A percentile compares a stretch with the other conserved stretches of the same genome.
phyloP scores from a whole-genome alignment of 164 flowering plant genomes.

The Pachysandra terminalis region DNA sequence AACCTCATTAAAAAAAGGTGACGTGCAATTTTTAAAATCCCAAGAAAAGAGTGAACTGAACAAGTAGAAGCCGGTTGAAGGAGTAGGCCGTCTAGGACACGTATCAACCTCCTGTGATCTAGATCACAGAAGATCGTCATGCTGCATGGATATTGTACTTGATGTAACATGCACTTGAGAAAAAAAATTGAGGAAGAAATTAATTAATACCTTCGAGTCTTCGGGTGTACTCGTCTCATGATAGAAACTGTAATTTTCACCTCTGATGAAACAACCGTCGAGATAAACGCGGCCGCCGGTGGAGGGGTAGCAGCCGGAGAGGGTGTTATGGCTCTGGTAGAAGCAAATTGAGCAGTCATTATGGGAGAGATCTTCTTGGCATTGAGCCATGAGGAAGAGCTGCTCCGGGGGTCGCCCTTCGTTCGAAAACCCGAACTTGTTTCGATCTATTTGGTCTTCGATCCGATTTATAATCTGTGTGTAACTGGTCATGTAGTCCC shows the following conservation, averaged over 20 bases:
- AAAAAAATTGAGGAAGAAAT: background rate
- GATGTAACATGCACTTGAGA: background rate
- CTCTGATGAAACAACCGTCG: constrained; percentile 42
- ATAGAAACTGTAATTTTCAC: constrained; percentile 32
- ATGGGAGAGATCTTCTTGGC: constrained; percentile 28
- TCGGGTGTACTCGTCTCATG: constrained; percentile 1
- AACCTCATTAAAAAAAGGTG: no score
- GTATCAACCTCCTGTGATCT: no score
- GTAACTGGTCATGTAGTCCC: background rate
- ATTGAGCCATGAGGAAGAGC: constrained; percentile 29
- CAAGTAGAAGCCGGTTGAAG: no score
- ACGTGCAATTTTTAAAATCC: no score
- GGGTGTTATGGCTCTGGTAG: background rate
- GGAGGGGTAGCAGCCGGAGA: constrained; percentile 31
- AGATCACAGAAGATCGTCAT: no score
- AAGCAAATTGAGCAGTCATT: constrained; percentile 31
- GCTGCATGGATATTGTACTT: background rate
- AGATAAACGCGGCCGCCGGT: constrained; percentile 34
- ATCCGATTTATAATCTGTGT: background rate
- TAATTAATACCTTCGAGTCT: constrained; percentile 14
- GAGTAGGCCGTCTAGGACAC: no score
- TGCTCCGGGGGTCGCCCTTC: constrained; percentile 3
- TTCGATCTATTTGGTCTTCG: background rate
- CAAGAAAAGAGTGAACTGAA: no score
- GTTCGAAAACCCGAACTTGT: constrained; percentile 6